Evolutionary conservation across 2,329 filamentous ascomycete species (phyloP), one percentile per base, ranked within the genome.

Genomic region (Colletotrichum noveboracense): DNA sequence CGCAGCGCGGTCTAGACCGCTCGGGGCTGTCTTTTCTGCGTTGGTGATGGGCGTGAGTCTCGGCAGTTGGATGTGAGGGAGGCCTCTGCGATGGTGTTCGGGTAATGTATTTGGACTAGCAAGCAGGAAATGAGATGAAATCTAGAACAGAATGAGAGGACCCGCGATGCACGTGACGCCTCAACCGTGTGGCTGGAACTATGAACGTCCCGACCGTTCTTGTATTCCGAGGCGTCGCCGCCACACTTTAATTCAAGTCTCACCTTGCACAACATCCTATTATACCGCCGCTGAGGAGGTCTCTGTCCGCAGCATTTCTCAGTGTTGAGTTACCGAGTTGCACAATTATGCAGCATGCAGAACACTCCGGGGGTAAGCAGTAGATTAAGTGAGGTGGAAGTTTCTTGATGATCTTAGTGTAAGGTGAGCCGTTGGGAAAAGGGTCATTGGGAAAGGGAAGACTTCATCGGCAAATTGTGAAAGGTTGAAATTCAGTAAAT

Each of bases 361-460:
- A 43, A 43, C 9, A 5, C 18, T 43, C 38, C 9, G 0, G 38
- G 1, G 1, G 0, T 12, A n/a, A 43, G 9, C 38, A 1, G 5
- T 12, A n/a, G 9, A 43, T n/a, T 0, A n/a, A 43, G 38, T 1
- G 18, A n/a, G 3, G 38, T 12, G 0, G 9, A 12, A n/a, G 18
- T 0, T 6, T 43, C 0, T 43, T 43, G 18, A n/a, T 43, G 3
- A 3, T 12, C 38, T 0, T 0, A 10, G 38, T 43, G 3, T 43
- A 6, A 6, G 3, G 18, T 43, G 18, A 12, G 38, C 38, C 38
- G 18, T 6, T 43, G 3, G 3, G 38, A 43, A 1, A 18, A 43
- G 18, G 5, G 6, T 2, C 38, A 43, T 10, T 9, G 3, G 18
- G 8, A n/a, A 0, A n/a, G 38, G 1, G 0, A 5, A 43, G 18